These are phyloP conservation scores for Cystobasidium ongulense DNA, from an alignment of 768 basidiomycete species.

Conservation along the genomic window DNA sequence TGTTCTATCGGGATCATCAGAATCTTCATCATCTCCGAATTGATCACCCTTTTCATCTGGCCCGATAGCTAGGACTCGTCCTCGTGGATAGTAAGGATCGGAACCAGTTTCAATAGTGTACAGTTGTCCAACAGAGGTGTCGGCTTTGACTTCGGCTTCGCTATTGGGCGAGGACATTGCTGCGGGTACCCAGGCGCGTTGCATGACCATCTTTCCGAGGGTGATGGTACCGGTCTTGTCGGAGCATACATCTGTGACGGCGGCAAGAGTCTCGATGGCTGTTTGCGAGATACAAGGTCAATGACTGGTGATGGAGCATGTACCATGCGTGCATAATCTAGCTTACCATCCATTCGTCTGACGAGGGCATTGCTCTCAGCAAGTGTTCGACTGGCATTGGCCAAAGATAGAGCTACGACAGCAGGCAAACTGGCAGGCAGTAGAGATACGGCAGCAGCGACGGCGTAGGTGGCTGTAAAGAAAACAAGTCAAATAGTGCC, in stretches of 20 bases:
- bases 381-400: constrained; percentile 52
- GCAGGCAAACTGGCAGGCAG: constrained; percentile 42
- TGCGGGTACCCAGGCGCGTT: constrained; percentile 48
- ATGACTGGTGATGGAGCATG: neutral
- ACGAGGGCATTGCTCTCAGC: constrained; percentile 50
- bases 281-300: neutral
- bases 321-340: neutral
- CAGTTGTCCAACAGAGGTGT: constrained; percentile 39
- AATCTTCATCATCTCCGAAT: constrained; percentile 33
- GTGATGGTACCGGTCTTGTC: constrained; percentile 51
- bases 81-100: constrained; percentile 45
- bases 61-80: constrained; percentile 39
- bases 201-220: constrained; percentile 49
- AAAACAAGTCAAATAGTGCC: constrained; percentile 28
- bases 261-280: constrained; percentile 47
- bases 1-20: constrained; percentile 31
- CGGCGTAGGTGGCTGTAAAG: constrained; percentile 45
- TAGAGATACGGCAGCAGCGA: constrained; percentile 47
- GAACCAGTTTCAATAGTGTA: constrained; percentile 43
- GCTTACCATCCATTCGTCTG: constrained; percentile 44
- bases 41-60: constrained; percentile 30
- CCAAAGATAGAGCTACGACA: constrained; percentile 44
- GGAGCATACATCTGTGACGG: constrained; percentile 48
- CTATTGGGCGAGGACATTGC: constrained; percentile 39
- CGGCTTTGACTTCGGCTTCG: constrained; percentile 37